Percentiles rank a stretch among this genome's conserved stretches.
Evolutionary conservation across 2,329 filamentous ascomycete genomes (phyloP).

Genomic region (Escovopsis sp.): DNA sequence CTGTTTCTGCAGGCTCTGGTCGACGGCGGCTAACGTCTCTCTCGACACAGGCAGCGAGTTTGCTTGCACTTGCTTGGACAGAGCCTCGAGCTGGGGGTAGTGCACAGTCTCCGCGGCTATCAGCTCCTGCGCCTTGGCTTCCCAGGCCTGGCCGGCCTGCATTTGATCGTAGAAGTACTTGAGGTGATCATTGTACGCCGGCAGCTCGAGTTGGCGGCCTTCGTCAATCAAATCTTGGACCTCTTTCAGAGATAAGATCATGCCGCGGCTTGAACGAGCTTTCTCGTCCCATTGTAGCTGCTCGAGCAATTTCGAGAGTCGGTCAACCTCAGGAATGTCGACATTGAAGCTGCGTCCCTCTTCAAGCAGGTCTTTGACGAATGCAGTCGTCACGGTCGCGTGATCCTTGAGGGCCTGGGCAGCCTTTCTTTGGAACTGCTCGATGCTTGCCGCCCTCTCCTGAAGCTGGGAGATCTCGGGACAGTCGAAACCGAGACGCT

Average conservation of each 20-base stretch:
- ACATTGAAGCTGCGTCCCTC: slow-evolving; percentile 80
- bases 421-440: slow-evolving; percentile 68
- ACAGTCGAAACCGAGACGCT: slow-evolving; percentile 83
- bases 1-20: slow-evolving; percentile 89
- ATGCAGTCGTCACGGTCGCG: slow-evolving; percentile 45
- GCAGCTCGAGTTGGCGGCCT: slow-evolving; percentile 62
- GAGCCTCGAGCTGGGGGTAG: slow-evolving; percentile 83
- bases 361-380: slow-evolving; percentile 85
- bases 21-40: slow-evolving; percentile 67
- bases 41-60: slow-evolving; percentile 63
- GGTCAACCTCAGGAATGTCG: slow-evolving; percentile 77
- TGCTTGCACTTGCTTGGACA: slow-evolving; percentile 63
- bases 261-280: slow-evolving; percentile 47
- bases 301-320: slow-evolving; percentile 63
- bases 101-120: slow-evolving; percentile 86
- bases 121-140: slow-evolving; percentile 80
- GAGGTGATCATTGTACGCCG: slow-evolving; percentile 66
- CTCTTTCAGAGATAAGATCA: slow-evolving; percentile 59
- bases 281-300: slow-evolving; percentile 81
- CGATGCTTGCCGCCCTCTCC: slow-evolving; percentile 73
- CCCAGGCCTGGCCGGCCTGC: slow-evolving; percentile 70
- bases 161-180: slow-evolving; percentile 61
- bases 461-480: slow-evolving; percentile 74
- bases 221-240: slow-evolving; percentile 66
- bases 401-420: slow-evolving; percentile 53